These are phyloP conservation scores for Candida albicans DNA, from an alignment of 1,139 yeast species.

Conservation along the genomic window DNA sequence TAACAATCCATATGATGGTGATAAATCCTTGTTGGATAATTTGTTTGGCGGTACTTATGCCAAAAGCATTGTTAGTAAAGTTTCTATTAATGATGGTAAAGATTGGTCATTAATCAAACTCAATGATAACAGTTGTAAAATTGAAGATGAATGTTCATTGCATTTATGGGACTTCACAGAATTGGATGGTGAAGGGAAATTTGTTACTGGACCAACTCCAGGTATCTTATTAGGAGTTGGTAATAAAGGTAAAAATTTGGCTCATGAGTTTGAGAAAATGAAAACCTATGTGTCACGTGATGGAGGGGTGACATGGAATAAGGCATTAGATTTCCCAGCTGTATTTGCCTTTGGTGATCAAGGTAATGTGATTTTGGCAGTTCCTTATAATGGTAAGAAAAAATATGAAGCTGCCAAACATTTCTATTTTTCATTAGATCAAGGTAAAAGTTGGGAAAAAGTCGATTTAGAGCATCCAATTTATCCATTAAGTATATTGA, in stretches of 20 bases:
- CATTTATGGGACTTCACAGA: constrained; percentile 54
- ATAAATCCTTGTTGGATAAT: constrained; percentile 27
- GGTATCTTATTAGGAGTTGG: constrained; percentile 70
- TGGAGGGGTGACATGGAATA: constrained; percentile 74
- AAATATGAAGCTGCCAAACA: constrained; percentile 20
- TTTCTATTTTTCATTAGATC: constrained; percentile 68
- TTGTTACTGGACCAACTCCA: constrained; percentile 67
- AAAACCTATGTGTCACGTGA: constrained; percentile 70
- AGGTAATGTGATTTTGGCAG: constrained; percentile 73
- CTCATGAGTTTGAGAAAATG: constrained; percentile 24
- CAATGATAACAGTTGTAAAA: constrained; percentile 47
- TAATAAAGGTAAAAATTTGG: constrained; percentile 40
- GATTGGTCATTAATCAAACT: constrained; percentile 57
- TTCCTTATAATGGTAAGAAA: constrained; percentile 39
- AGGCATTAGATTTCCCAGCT: constrained; percentile 55
- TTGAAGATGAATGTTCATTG: constrained; percentile 53
- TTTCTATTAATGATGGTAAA: constrained; percentile 65
- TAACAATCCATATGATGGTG: constrained; percentile 14
- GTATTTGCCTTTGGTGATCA: constrained; percentile 72
- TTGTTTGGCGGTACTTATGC: constrained; percentile 26
- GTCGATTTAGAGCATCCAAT: constrained; percentile 49
- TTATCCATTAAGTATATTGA: constrained; percentile 47
- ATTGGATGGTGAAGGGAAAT: constrained; percentile 55
- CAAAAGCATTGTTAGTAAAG: constrained; percentile 24
- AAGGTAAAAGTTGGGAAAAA: constrained; percentile 66